Evolutionary conservation across 179 eudicot genomes (phyloP), one percentile per base, ranked within the genome.

Genomic region (Beta corolliflora): DNA sequence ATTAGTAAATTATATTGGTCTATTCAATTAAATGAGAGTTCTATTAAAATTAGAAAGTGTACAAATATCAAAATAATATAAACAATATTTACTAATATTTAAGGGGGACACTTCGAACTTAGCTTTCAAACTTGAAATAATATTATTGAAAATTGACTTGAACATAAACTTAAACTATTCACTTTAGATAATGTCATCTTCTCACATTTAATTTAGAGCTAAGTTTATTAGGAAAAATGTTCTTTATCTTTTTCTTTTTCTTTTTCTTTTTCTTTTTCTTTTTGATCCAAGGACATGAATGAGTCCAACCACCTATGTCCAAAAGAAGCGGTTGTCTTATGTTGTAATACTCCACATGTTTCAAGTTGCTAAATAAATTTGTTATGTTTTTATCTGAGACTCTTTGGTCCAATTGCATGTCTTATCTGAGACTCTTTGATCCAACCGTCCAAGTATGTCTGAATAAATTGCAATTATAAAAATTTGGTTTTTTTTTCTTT

Each of bases 291-390:
- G 9, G 58, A 58, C 18, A 75, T 41, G 16, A 9, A 75, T 41
- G 16, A 75, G 52, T 56, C 78, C 78, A 75, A 31, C 36, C 66
- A 75, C 25, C 5, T 29, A 18, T 9, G 78, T 75, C 52, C 78
- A 54, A 75, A 75, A 75, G 9, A 41, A 41, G 56, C 6, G 16
- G 53, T 8, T 75, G 78, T 75, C 78, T 56, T 77, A 77, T 77
- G 61, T 36, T 72, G 19, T 31, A 36, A 36, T 36, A 36, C 41
- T 36, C 41, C 41, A 36, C 41, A 36, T 36, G 41, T 58, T 36
- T 0, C 8, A 58, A 56, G 13, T 19, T 55, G 2, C 23, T 16
- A 41, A 75, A 50, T 7, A 4, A 16, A 8, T 56, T 75, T 58
- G 60, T 73, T 73, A 71, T 71, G 54, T 18, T 55, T 41, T 41